Evolutionary conservation across 202 grass and related monocot species (phyloP).

Genomic region (Brachypodium distachyon): DNA sequence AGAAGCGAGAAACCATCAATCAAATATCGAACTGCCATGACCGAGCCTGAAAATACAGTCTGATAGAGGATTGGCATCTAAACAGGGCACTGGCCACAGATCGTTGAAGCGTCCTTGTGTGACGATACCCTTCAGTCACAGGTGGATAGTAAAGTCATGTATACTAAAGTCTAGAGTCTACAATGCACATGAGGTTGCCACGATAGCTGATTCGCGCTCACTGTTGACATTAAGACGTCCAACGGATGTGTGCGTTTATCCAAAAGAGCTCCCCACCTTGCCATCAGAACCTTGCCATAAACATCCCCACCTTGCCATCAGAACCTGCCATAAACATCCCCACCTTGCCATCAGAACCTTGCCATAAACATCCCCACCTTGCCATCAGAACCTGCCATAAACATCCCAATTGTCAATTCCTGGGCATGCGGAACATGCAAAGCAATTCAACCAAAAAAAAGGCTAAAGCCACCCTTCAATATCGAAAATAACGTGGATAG

Average conservation of each 20-base stretch:
- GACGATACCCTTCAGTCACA: not conserved
- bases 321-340: slow-evolving; percentile 16
- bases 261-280: slow-evolving; percentile 11
- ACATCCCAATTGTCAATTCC: not conserved
- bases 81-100: not conserved
- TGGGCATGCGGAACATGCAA: not conserved
- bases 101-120: not conserved
- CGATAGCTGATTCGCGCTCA: not conserved
- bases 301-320: not conserved
- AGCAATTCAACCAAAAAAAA: not conserved
- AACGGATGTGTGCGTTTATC: not conserved
- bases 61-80: too few species aligned
- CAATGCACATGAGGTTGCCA: slow-evolving; percentile 24
- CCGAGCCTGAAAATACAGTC: too few species aligned
- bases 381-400: slow-evolving; percentile 19
- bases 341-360: too few species aligned
- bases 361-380: slow-evolving; percentile 16
- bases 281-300: slow-evolving; percentile 23
- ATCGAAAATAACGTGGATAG: not conserved
- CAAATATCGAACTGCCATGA: too few species aligned
- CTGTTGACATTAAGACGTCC: not conserved
- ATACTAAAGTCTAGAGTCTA: slow-evolving; percentile 1
- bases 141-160: too few species aligned
- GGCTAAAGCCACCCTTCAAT: not conserved
- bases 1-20: too few species aligned